Base-by-base conservation (phyloP, 768 basidiomycete genomes). In the Mrakia blollopis region DNA sequence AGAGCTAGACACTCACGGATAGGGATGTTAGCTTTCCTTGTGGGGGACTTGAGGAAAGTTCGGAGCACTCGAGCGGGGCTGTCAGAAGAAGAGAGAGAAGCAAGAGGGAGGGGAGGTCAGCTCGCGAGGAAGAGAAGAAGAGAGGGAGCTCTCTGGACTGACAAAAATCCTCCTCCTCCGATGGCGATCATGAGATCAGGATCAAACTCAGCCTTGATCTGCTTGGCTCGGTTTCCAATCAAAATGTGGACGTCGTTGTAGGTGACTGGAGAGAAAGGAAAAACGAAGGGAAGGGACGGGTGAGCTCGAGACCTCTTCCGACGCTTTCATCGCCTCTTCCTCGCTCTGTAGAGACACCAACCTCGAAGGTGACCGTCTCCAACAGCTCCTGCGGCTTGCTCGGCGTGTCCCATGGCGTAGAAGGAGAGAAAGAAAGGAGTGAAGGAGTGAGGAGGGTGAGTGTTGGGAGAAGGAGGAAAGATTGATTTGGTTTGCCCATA, bases 1-100 rank as follows among this genome's bases (percentile, higher is more conserved):
- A 7, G 57, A 57, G 57, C 23, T 9, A n/a, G 23, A 10, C 14
- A 78, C 77, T n/a, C 10, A 78, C 77, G 92, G 79, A 98, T 97
- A 67, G 93, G 92, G 72, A 98, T 89, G 75, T 92, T 90, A 80
- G 88, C 89, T 80, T 91, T 90, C 60, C 87, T 87, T 2, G 88
- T 86, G 25, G 87, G 84, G 81, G 89, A 87, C 81, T 91, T 91
- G 79, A 94, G 86, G 85, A 93, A 94, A 0, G 94, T 95, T 71
- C 93, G 89, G 91, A 78, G 63, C 5, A 78, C 77, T 44, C 77
- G 72, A 16, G 77, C 77, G 14, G 77, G 77, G 73, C 69, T 75
- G 74, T 9, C 10, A 44, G 44, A 44, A 44, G 44, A 14, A 25
- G 10, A 11, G 47, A 18, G 21, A 54, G 23, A 25, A 11, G 14